A percentile compares a stretch with the other conserved stretches of the same genome.
These are phyloP conservation scores for Tetrapisispora iriomotensis DNA, from an alignment of 805 yeast genomes.

Conservation along the genomic window DNA sequence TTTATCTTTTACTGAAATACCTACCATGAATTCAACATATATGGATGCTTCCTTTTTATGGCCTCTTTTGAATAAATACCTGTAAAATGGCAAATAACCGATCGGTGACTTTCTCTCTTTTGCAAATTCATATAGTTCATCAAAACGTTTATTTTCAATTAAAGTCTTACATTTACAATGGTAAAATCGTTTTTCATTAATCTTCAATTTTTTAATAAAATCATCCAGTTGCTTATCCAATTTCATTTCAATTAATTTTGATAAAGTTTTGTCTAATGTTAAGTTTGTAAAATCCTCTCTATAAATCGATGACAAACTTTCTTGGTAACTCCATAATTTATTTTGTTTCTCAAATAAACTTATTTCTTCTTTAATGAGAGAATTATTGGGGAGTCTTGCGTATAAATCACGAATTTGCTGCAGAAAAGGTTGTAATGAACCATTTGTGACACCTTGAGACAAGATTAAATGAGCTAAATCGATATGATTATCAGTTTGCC, in stretches of 20 bases:
- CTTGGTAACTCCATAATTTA: conserved; percentile 36
- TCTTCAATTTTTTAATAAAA: conserved; percentile 42
- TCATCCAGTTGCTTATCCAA: conserved; percentile 42
- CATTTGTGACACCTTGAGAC: conserved; percentile 23
- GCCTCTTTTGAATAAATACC: conserved; percentile 42
- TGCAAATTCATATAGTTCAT: conserved; percentile 45
- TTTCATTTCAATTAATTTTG: conserved; percentile 35
- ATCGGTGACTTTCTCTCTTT: conserved; percentile 52
- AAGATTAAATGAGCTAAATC: conserved; percentile 39
- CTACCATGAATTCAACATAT: conserved; percentile 46
- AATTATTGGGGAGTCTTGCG: conserved; percentile 10
- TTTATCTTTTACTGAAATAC: conserved; percentile 36
- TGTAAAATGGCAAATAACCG: conserved; percentile 57
- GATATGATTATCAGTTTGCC: conserved; percentile 51
- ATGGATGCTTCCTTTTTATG: conserved; percentile 49
- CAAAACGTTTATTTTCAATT: conserved; percentile 41
- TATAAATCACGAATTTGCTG: conserved; percentile 28
- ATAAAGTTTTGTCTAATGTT: conserved; percentile 42
- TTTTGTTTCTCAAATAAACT: conserved; percentile 23
- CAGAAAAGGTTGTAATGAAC: conserved; percentile 27
- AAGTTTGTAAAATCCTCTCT: conserved; percentile 33
- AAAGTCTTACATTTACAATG: conserved; percentile 42
- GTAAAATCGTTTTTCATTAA: conserved; percentile 49
- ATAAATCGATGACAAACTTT: conserved; percentile 34
- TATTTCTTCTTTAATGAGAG: conserved; percentile 9